These are phyloP conservation scores for Tuctoria greenei DNA, from an alignment of 176 grass and related monocot species.

Conservation along the genomic window DNA sequence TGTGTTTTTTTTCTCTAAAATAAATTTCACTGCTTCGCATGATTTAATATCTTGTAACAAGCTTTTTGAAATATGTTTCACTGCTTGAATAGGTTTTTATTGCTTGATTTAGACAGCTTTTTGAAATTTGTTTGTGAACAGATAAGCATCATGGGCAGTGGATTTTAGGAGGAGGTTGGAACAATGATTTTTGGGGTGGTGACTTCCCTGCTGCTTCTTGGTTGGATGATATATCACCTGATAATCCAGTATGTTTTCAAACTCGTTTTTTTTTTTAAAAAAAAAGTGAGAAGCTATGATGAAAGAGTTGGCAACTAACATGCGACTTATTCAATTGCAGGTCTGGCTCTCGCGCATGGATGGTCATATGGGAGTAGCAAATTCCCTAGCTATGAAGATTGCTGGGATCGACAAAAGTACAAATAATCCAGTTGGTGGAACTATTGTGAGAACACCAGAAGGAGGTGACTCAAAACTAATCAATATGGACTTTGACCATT, in stretches of 20 bases:
- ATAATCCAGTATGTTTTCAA: slow-evolving; percentile 73
- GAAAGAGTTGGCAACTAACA: not conserved
- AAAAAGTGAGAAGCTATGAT: not conserved
- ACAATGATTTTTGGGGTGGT: slow-evolving; percentile 77
- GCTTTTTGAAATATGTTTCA: not conserved
- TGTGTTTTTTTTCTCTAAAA: not conserved
- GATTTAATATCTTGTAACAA: not conserved
- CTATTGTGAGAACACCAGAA: slow-evolving; percentile 55
- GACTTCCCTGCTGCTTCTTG: slow-evolving; percentile 69
- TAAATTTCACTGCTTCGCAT: not conserved
- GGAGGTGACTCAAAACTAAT: slow-evolving; percentile 51
- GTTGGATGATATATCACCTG: slow-evolving; percentile 71
- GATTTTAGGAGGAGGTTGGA: slow-evolving; percentile 84
- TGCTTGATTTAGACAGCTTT: not conserved
- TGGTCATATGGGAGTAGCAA: slow-evolving; percentile 83
- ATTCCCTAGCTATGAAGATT: slow-evolving; percentile 78
- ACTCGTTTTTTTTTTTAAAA: too few species aligned
- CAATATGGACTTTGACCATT: not conserved
- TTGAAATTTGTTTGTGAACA: slow-evolving; percentile 18
- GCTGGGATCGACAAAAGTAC: slow-evolving; percentile 63
- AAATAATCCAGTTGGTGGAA: slow-evolving; percentile 71
- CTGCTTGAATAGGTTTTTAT: not conserved
- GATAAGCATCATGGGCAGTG: slow-evolving; percentile 65
- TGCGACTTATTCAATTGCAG: slow-evolving; percentile 37
- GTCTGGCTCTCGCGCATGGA: slow-evolving; percentile 88